Evolutionary conservation across 441 rosid species (phyloP), one percentile per base, ranked within the genome.

Genomic region (Codiaeum variegatum): DNA sequence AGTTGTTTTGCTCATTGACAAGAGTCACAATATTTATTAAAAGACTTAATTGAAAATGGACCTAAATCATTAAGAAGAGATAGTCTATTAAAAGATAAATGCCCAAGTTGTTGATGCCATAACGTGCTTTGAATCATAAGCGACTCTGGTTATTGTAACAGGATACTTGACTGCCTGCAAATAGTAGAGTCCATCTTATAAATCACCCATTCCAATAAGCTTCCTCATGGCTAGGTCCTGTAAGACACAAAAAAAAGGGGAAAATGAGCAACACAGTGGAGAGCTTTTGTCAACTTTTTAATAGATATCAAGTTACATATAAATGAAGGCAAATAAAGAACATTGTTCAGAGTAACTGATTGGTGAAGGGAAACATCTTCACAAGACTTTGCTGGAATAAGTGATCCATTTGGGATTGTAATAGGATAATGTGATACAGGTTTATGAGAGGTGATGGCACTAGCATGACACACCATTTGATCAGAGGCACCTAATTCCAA

Each of bases 201-300:
- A 26, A 2, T 69, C 72, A 69, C 63, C 49, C 15, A 69, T 69
- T 6, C 32, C 36, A 54, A 69, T 69, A 5, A 69, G 15, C 32
- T 36, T 69, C 52, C 63, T 69, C 15, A 3, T 34, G 21, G 62
- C 15, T 69, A 69, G 34, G 23, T 34, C 63, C 21, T 66, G 15
- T 38, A 62, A 58, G 11, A 8, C 56, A 46, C 38, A 46, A 66
- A 66, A 66, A 12, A 38, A 63, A 46, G 69, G 69, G 36, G 28
- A 66, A 66, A 46, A 66, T 34, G 8, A 66, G 38, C 58, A 13
- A 26, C 56, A 49, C 18, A 46, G 19, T 66, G 7, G 0, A 47
- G 11, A 4, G 6, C 16, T 18, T 49, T 18, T 8, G 60, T 47
- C 31, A 67, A 67, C 29, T 67, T 67, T 3, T 16, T 66, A 4